Evolutionary conservation across 495 filamentous ascomycete species (phyloP), one percentile per base, ranked within the genome.

Genomic region (Penicillium longicatenatum): DNA sequence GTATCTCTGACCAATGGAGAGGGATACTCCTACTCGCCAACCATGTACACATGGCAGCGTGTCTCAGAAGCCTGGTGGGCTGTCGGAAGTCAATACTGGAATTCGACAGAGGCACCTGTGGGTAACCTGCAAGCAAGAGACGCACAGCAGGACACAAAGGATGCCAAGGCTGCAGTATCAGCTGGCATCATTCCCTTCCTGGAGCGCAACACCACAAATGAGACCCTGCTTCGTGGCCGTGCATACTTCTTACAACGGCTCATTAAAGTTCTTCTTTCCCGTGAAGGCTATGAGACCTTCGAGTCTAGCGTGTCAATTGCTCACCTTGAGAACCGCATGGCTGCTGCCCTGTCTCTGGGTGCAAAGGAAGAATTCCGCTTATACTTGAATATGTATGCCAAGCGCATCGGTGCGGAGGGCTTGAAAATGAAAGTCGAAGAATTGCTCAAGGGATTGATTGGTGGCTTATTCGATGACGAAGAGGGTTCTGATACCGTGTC

Each of bases 41-140:
- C 75, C 17, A 87, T 98, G 86, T 92, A 84, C 65, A 82, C 86
- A n/a, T 99, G 94, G 94, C 93, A 97, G 75, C 86, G 93, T 10
- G 79, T 98, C 12, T 92, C 90, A 4, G 94, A 99, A 73, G 79
- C 89, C 1, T 99, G 94, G 95, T 99, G 95, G 94, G 93, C 94
- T 3, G 91, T 97, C 1, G 93, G 93, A 21, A 93, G 89, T 67
- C 94, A 98, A 70, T 98, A 98, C 70, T 98, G 95, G 94, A 96
- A 96, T 72, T 90, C 89, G n/a, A 92, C 91, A 35, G 93, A 93
- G 59, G 86, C 89, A 12, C 90, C 91, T 0, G 81, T 92, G 26
- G 84, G 88, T 55, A 90, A 91, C 50, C 69, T 95, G 8, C 87
- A 91, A 48, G 84, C 89, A 0, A 86, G 87, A 9, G 86, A 84